Evolutionary conservation across 768 basidiomycete genomes (phyloP).

Genomic region (Russula compacta): DNA sequence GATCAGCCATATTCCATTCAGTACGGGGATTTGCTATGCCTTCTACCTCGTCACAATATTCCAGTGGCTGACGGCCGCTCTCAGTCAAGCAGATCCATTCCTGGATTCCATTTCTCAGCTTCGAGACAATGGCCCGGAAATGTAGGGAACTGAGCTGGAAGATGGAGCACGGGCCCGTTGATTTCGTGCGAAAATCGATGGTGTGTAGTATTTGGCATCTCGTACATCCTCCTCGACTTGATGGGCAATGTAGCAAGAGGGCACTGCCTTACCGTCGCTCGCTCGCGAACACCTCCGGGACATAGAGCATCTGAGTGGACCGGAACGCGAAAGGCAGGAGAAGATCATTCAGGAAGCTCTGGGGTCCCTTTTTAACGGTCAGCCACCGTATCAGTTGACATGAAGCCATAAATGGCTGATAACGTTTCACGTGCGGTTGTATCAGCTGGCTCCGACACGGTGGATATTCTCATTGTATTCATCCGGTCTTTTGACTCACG

Average conservation of each 20-base stretch:
- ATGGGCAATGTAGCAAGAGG: not conserved
- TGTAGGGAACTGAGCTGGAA: not conserved
- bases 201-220: not conserved
- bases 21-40: not conserved
- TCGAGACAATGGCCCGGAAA: not conserved
- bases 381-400: not conserved
- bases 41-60: no score
- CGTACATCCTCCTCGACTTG: not conserved
- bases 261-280: slow-evolving; percentile 2
- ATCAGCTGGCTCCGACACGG: slow-evolving; percentile 11
- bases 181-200: slow-evolving; percentile 2
- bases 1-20: slow-evolving; percentile 8
- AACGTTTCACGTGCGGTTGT: not conserved
- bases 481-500: not conserved
- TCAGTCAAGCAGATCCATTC: slow-evolving; percentile 10
- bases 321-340: not conserved
- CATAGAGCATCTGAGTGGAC: not conserved
- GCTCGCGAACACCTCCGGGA: slow-evolving; percentile 2
- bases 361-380: slow-evolving; percentile 4
- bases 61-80: not conserved
- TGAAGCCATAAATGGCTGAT: not conserved
- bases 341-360: not conserved
- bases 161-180: slow-evolving; percentile 1
- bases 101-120: slow-evolving; percentile 10
- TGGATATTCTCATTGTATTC: not conserved